Conservation (phyloP, 306 rosid species). For the Pueraria montana region DNA sequence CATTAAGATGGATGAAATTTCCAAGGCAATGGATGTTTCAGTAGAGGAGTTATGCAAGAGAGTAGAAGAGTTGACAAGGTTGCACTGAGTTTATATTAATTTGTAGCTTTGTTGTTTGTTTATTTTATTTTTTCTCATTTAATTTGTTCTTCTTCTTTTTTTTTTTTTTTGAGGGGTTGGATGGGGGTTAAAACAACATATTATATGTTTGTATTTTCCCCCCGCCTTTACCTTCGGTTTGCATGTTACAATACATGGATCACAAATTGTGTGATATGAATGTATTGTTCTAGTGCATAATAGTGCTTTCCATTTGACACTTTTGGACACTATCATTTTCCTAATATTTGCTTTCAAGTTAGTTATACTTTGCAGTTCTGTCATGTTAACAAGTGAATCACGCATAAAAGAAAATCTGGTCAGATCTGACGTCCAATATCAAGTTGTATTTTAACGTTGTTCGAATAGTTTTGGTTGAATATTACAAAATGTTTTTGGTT, state of each 20-base stretch:
- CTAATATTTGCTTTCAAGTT: neutral
- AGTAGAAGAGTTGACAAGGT: constrained; percentile 92
- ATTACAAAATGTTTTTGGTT: too few relatives aligned
- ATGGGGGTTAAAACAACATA: constrained; percentile 36
- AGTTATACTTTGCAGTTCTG: neutral
- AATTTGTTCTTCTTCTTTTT: neutral
- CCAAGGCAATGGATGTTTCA: constrained; percentile 73
- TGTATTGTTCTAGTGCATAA: constrained; percentile 24
- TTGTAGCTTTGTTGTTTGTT: constrained; percentile 38
- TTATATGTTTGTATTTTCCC: neutral
- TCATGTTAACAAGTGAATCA: neutral
- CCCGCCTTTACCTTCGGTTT: constrained; percentile 36
- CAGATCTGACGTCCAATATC: neutral
- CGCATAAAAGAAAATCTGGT: neutral
- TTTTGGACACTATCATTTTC: neutral
- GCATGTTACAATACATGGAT: constrained; percentile 27
- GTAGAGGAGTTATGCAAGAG: constrained; percentile 98
- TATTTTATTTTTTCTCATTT: neutral
- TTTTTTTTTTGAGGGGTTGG: neutral
- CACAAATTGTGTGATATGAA: constrained; percentile 40
- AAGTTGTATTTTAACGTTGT: neutral
- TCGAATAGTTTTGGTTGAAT: neutral
- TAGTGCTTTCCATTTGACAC: neutral
- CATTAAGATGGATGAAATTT: constrained; percentile 87
- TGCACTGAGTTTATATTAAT: constrained; percentile 66